phyloP scores from a whole-genome alignment of 106 monocot species.

The Phalaenopsis equestris region DNA sequence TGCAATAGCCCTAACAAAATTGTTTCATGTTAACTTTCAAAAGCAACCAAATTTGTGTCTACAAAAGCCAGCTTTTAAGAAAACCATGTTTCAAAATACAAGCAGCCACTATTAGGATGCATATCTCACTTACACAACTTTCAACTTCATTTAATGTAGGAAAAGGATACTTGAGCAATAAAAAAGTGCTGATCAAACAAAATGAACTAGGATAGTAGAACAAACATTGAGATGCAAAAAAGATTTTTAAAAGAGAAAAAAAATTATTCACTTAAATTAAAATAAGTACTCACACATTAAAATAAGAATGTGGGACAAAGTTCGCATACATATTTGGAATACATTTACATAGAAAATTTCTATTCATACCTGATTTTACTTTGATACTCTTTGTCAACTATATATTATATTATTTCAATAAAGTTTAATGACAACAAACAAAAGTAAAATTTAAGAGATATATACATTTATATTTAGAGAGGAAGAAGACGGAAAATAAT shows the following conservation, averaged over 20 bases:
- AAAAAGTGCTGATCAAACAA: not conserved
- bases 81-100: too few species aligned
- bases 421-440: not conserved
- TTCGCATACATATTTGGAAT: not conserved
- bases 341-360: not conserved
- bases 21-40: not conserved
- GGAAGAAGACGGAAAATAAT: not conserved
- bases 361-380: not conserved
- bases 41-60: not conserved
- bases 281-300: not conserved
- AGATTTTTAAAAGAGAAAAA: not conserved
- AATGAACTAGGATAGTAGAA: not conserved
- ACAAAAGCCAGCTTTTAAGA: too few species aligned
- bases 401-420: not conserved
- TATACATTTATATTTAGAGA: slow-evolving; percentile 2
- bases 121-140: not conserved
- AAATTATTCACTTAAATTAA: not conserved
- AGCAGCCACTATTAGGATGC: too few species aligned
- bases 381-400: not conserved
- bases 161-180: not conserved
- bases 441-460: not conserved
- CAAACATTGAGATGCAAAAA: not conserved
- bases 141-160: not conserved
- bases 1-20: not conserved
- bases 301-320: too few species aligned